A percentile compares a stretch with the other conserved stretches of the same genome.
These are phyloP conservation scores for Citrullus amarus DNA, from an alignment of 306 rosid genomes.

Conservation along the genomic window DNA sequence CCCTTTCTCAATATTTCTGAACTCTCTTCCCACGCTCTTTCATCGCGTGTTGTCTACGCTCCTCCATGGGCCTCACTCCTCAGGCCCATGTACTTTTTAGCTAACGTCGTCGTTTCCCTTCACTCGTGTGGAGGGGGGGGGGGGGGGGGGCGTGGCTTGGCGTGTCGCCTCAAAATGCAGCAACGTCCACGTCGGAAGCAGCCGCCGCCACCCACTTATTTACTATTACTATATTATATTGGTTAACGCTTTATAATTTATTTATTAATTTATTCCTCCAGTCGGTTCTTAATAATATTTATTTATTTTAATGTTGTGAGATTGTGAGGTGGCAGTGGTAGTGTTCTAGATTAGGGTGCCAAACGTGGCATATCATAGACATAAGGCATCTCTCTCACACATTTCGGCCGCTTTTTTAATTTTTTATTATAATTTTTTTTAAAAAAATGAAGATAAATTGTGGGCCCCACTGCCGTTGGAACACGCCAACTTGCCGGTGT, in stretches of 20 bases:
- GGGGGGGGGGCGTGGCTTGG: background rate
- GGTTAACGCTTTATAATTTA: background rate
- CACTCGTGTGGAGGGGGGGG: background rate
- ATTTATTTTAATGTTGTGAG: background rate
- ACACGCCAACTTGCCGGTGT: constrained; percentile 35
- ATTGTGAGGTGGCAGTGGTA: background rate
- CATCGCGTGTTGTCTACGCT: background rate
- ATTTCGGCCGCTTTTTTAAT: constrained; percentile 1
- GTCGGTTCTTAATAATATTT: background rate
- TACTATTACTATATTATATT: background rate
- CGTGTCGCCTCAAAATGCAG: constrained; percentile 1
- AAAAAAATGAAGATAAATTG: background rate
- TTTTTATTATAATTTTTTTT: background rate
- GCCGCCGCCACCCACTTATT: constrained; percentile 4
- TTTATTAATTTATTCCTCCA: background rate
- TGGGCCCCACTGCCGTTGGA: constrained; percentile 16
- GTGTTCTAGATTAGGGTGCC: background rate
- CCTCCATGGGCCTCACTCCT: background rate
- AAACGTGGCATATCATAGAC: background rate
- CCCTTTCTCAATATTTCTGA: background rate
- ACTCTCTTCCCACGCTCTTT: background rate
- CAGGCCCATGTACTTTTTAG: background rate
- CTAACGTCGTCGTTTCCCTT: background rate
- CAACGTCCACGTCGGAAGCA: constrained; percentile 2
- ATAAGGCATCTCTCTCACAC: background rate